Percentiles rank a stretch among this genome's conserved stretches.
These are phyloP conservation scores for Punica granatum DNA, from an alignment of 345 rosid genomes.

Conservation along the genomic window DNA sequence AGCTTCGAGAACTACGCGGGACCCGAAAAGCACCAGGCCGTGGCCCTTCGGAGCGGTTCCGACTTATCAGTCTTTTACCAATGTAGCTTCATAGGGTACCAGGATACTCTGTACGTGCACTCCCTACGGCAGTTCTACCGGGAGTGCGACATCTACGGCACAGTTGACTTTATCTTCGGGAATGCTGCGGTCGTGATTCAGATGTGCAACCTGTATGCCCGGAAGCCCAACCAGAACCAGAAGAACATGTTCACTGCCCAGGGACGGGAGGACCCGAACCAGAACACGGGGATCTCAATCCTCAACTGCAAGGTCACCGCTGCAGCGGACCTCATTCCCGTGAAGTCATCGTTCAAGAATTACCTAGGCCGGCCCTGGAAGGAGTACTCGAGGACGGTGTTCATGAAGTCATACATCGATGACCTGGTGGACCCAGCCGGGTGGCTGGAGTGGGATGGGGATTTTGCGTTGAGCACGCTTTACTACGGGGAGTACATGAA, in stretches of 20 bases:
- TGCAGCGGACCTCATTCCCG: slow-evolving; percentile 53
- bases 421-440: slow-evolving; percentile 62
- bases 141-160: slow-evolving; percentile 69
- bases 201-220: slow-evolving; percentile 59
- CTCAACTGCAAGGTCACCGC: slow-evolving; percentile 56
- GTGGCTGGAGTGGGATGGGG: slow-evolving; percentile 61
- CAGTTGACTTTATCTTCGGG: slow-evolving; percentile 66
- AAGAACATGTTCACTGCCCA: slow-evolving; percentile 66
- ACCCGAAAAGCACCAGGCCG: slow-evolving; percentile 79
- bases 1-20: slow-evolving; percentile 76
- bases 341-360: slow-evolving; percentile 31
- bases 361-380: slow-evolving; percentile 85
- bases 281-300: slow-evolving; percentile 61
- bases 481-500: slow-evolving; percentile 77
- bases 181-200: slow-evolving; percentile 72
- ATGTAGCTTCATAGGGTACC: slow-evolving; percentile 69
- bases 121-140: slow-evolving; percentile 67
- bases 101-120: slow-evolving; percentile 71
- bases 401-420: slow-evolving; percentile 42
- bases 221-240: slow-evolving; percentile 50
- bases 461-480: slow-evolving; percentile 43
- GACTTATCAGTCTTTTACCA: slow-evolving; percentile 64
- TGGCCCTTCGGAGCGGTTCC: slow-evolving; percentile 61
- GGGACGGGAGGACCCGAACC: slow-evolving; percentile 46
- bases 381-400: slow-evolving; percentile 60